Conservation (phyloP, 78 protist species). For the Pigoraptor vietnamica region DNA sequence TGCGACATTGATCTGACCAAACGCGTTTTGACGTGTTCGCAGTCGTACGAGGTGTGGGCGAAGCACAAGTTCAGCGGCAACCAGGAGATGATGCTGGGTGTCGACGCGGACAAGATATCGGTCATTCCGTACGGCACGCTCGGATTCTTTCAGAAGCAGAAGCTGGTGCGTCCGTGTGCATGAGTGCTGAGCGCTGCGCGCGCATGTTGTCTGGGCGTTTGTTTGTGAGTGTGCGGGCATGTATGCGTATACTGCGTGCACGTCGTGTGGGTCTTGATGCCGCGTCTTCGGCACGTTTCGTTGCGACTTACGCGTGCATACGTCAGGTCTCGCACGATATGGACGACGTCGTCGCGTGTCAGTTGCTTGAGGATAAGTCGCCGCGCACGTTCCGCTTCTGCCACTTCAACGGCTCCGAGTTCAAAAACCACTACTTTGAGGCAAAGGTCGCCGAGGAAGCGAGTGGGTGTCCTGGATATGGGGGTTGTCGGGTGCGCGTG, state of each 20-base stretch:
- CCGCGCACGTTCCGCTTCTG: neutral
- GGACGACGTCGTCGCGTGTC: neutral
- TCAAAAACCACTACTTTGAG: neutral
- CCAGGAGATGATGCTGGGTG: neutral
- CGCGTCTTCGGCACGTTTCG: too few species aligned
- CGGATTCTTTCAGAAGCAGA: neutral
- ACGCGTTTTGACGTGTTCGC: too few species aligned
- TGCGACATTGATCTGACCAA: too few species aligned
- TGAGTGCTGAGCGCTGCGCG: neutral
- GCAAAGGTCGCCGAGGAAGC: neutral
- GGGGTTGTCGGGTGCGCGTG: neutral
- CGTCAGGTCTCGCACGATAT: neutral
- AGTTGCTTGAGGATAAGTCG: neutral
- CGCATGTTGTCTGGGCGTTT: neutral
- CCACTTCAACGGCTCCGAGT: neutral
- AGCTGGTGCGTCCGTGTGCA: neutral
- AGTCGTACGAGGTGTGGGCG: neutral
- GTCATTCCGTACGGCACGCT: neutral
- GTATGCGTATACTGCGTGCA: neutral
- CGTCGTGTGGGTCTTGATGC: neutral
- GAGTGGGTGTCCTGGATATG: too few species aligned
- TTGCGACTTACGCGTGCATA: too few species aligned
- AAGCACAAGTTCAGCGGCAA: neutral
- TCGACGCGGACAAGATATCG: neutral
- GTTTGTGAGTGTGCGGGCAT: neutral